Evolutionary conservation across 768 basidiomycete genomes (phyloP), one percentile per base, ranked within the genome.

Genomic region (Suillus subaureus): DNA sequence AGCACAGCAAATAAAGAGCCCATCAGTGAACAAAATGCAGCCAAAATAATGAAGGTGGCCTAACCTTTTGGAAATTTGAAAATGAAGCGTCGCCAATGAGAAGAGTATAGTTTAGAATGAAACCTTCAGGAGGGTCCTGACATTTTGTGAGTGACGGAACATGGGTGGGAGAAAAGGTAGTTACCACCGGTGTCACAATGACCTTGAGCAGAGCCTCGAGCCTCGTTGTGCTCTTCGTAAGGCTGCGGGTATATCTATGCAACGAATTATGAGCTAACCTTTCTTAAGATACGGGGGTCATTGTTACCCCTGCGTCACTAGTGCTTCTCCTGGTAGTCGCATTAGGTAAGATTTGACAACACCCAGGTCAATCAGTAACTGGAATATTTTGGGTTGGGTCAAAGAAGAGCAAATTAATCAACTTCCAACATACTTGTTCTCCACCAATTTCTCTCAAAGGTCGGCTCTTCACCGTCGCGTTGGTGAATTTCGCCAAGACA

Each of bases 41-140:
- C 64, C 65, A 68, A 62, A 37, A 28, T 7, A 28, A 62, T 33
- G 61, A 15, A 31, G 28, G 40, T 13, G 18, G 39, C 78, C 58
- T 45, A 40, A 91, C 95, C 88, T 99, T 99, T 81, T 99, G 97
- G 82, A 99, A 99, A 78, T 99, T 99, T 37, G 91, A 91, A 77
- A 96, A 96, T 2, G 96, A 96, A 6, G 92, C 90, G 77, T 98
- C 97, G 28, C 94, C 94, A 67, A 99, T 93, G 64, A 98, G 84
- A 31, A 98, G 84, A 9, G 94, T 96, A 73, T 99, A 99, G 73
- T 98, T 98, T 63, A 96, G 83, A 67, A 99, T 93, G 73, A 99
- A 99, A 3, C 92, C 94, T 75, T 97, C 95, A 1, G 93, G 82
- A 18, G 97, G 96, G 71, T 96, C 93, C 90, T 97, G 66, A n/a